Evolutionary conservation across 495 filamentous ascomycete genomes (phyloP).

Genomic region (Tuber aestivum): DNA sequence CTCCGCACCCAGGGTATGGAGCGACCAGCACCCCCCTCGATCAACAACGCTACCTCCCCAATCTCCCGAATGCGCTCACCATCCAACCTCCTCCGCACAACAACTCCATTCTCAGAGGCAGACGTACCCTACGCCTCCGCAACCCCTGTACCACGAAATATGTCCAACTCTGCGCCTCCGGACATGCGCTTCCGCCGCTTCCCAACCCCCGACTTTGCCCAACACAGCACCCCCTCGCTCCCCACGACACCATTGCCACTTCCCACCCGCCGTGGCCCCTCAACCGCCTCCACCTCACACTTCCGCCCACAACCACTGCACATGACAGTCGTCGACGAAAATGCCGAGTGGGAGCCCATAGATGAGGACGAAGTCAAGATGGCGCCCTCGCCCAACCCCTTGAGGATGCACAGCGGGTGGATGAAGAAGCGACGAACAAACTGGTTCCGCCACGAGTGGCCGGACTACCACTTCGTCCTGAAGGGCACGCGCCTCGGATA

Average conservation of each 20-base stretch:
- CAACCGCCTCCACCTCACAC: slow-evolving; percentile 45
- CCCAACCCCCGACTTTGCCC: slow-evolving; percentile 33
- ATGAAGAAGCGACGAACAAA: slow-evolving; percentile 93
- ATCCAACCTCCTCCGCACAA: slow-evolving; percentile 36
- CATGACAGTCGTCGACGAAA: slow-evolving; percentile 44
- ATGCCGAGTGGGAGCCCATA: slow-evolving; percentile 38
- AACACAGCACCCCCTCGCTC: slow-evolving; percentile 45
- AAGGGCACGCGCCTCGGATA: slow-evolving; percentile 77
- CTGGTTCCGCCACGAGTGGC: slow-evolving; percentile 88
- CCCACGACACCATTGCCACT: slow-evolving; percentile 55
- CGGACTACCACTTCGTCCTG: slow-evolving; percentile 81
- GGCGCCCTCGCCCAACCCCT: slow-evolving; percentile 44
- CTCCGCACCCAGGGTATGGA: slow-evolving; percentile 48
- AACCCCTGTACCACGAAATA: slow-evolving; percentile 61
- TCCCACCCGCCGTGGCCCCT: slow-evolving; percentile 53
- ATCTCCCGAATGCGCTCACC: slow-evolving; percentile 32
- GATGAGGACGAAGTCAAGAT: slow-evolving; percentile 44
- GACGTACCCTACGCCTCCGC: slow-evolving; percentile 75
- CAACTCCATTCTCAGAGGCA: slow-evolving; percentile 78
- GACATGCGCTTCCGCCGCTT: slow-evolving; percentile 68
- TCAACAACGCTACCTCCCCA: slow-evolving; percentile 29
- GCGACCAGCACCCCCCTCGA: slow-evolving; percentile 46
- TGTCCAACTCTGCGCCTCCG: slow-evolving; percentile 84
- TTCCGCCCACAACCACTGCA: slow-evolving; percentile 38
- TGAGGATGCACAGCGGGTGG: slow-evolving; percentile 64